Base-by-base conservation (phyloP, 169 alveolate species). In the Cryptosporidium baileyi region DNA sequence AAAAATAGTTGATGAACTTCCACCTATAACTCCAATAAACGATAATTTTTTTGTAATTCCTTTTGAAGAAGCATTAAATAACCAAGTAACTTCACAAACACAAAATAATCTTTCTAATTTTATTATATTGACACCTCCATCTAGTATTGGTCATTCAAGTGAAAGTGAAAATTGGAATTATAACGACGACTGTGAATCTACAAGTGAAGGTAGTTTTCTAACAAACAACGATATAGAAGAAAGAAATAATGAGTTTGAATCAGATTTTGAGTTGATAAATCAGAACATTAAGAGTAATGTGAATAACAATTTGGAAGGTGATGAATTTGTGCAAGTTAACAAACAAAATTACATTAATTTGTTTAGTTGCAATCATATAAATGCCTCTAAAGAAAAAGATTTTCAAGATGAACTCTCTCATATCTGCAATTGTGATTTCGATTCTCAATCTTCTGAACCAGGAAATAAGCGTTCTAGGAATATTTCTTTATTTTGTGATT, bases 161-260 rank as follows among this genome's bases (percentile, higher is more conserved):
- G 13, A 34, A 22, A 45, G 51, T 38, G 15, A 67, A 11, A 17
- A 52, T 43, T 74, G 65, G 65, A 24, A 22, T 22, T 41, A 51
- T 54, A 5, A 63, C 8, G 74, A 74, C 36, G 85, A 74, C 41
- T 74, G 60, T 54, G 85, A 74, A 36, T 74, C 85, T 13, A 74
- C 85, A 17, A 74, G 85, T 59, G 85, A 51, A n/a, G 85, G 85
- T 13, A 74, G 85, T 28, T 74, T 51, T 57, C 19, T 74, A 9
- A 22, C 85, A 11, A 67, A 57, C 9, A 13, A 36, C 38, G 81
- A 63, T 9, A 36, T 24, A 17, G 81, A 65, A 26, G 61, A 65
- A 28, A 45, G 51, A 32, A 19, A 38, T 65, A 44, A 54, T 65
- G 61, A 65, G 15, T 24, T 28, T n/a, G n/a, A n/a, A n/a, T 43